Conservation (phyloP, 2,329 filamentous ascomycete species). For the Chrysoporthe austroafricana region DNA sequence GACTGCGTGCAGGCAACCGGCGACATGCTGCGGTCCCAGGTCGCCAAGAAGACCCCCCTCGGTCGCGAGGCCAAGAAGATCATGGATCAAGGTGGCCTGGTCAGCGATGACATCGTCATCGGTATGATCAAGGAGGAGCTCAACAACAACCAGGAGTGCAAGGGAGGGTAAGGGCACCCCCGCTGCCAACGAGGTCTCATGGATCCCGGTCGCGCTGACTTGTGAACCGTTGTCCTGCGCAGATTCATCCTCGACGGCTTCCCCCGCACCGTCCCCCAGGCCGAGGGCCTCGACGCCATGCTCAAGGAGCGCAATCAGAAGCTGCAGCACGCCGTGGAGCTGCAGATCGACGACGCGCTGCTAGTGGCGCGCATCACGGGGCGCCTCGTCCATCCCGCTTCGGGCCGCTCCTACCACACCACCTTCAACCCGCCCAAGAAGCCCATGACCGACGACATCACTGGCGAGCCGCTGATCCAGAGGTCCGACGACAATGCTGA, state of each 20-base stretch:
- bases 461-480: slow-evolving; percentile 94
- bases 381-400: slow-evolving; percentile 92
- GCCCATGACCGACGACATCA: slow-evolving; percentile 93
- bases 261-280: slow-evolving; percentile 94
- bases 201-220: slow-evolving; percentile 30
- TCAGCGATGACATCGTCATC: slow-evolving; percentile 99
- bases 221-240: slow-evolving; percentile 27
- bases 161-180: slow-evolving; percentile 74
- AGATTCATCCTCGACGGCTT: slow-evolving; percentile 99
- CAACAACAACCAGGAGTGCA: slow-evolving; percentile 91
- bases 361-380: slow-evolving; percentile 96
- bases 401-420: slow-evolving; percentile 95
- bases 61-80: slow-evolving; percentile 99
- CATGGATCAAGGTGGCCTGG: slow-evolving; percentile 97
- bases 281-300: slow-evolving; percentile 93
- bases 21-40: slow-evolving; percentile 98
- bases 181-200: neutral
- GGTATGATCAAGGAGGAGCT: slow-evolving; percentile 99
- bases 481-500: slow-evolving; percentile 96
- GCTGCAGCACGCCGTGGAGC: slow-evolving; percentile 93
- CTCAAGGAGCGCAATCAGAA: slow-evolving; percentile 76
- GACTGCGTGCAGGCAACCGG: slow-evolving; percentile 75
- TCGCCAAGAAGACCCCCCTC: slow-evolving; percentile 93
- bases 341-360: slow-evolving; percentile 93
- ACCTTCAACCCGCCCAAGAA: slow-evolving; percentile 98